Base-by-base conservation (phyloP, 371 early-diverging fungal species). In the Haplosporangium sp. region DNA sequence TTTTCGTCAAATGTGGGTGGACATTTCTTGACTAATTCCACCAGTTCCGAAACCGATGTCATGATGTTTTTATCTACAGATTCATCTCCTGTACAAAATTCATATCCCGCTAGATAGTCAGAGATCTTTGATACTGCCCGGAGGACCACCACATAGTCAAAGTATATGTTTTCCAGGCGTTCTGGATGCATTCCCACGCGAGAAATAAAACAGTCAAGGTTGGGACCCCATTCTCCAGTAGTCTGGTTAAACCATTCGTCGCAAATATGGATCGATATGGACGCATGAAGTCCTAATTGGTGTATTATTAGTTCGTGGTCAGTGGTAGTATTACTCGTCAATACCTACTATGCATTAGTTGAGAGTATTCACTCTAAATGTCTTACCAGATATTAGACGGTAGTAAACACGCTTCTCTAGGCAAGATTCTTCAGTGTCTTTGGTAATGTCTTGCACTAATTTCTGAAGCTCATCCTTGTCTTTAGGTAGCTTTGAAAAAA, bases 261-360 rank as follows among this genome's bases (percentile, higher is more conserved):
- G 78, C 98, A 98, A 52, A 99, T 95, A 83, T 99, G 99, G 27
- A 96, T 94, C 0, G 98, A 98, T n/a, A 98, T 97, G 27, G 98
- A 98, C 0, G 98, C 88, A 76, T 99, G 99, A 20, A 99, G 88
- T 10, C 81, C 81, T 79, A 61, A n/a, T 34, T 13, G 13, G 59
- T 10, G 6, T 1, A 27, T 10, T 39, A 45, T 55, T 11, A 57
- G 27, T 27, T 27, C 27, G 27, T 27, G 27, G 1, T 27, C 27
- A 27, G 27, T 27, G 1, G 27, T 27, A 0, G 1, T 27, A 27
- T 27, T 27, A 27, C 27, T 27, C 27, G 27, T 27, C 27, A 27
- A 27, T 1, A 27, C 27, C 27, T 27, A 27, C 27, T 27, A 27
- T 27, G 27, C 27, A 27, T 27, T 27, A 27, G 27, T 27, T 27